Evolutionary conservation across 805 yeast genomes (phyloP), one percentile per base, ranked within the genome.

Genomic region (Yarrowia sp.): DNA sequence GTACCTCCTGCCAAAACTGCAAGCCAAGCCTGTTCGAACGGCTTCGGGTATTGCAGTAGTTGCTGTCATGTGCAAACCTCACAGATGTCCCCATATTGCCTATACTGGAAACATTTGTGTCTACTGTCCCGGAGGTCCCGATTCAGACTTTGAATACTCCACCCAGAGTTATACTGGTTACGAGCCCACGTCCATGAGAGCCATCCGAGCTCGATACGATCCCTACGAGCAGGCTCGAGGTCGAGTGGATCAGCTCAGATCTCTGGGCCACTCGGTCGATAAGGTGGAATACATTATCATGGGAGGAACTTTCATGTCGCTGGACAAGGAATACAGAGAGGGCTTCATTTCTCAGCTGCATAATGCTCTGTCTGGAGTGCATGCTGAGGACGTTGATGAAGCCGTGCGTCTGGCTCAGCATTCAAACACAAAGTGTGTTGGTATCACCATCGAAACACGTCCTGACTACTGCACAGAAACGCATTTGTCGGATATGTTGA

Each of bases 21-120:
- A 95, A 77, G 99, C 99, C n/a, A 95, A 95, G 76, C 99, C 99
- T 0, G 98, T 95, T 49, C 83, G 99, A 76, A 95, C 99, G 0
- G 99, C 99, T 0, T 89, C 96, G 11, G 99, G 99, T 71, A 96
- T 95, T 66, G 99, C 99, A 10, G 99, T 95, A 21, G 98, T 95
- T 49, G 99, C 99, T 0, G 98, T 95, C 33, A 95, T 95, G 98
- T 92, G 98, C 79, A 95, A 95, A 76, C 99, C 99, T 2, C 99
- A 95, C 76, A 83, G 99, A 78, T 95, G 99, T 77, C 99, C 99
- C 28, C 99, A 95, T 76, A 95, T 95, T 71, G 98, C 99, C 21
- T 95, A 95, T 75, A 95, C 99, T 0, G 99, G 99, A 67, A 95
- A 95, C 73, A 95, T 95, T 67, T 95, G 99, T 80, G 99, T 95